Conservation (phyloP, 257 asterid genomes). For the Voacanga thouarsii region DNA sequence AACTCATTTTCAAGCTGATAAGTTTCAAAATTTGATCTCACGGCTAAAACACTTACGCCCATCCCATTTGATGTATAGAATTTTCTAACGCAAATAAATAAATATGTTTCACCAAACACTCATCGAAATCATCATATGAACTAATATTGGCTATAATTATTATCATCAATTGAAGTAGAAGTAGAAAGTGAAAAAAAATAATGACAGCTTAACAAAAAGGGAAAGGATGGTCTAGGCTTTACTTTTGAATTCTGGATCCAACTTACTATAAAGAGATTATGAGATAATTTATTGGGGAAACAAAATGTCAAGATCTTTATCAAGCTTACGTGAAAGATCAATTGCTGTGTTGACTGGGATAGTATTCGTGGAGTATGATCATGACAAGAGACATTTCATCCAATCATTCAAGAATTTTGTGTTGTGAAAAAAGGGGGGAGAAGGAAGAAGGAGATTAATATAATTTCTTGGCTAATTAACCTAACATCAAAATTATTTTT, state of each 20-base stretch:
- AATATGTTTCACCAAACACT: background rate
- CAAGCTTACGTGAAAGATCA: background rate
- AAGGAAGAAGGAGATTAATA: no score
- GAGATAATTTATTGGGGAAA: background rate
- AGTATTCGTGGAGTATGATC: background rate
- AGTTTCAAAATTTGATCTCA: no score
- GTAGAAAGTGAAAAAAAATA: background rate
- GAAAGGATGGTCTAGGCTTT: background rate
- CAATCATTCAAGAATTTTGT: background rate
- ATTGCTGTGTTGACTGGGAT: background rate
- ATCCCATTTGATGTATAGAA: no score
- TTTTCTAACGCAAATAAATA: background rate
- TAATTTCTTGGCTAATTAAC: background rate
- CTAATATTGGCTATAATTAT: background rate
- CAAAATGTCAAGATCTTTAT: background rate
- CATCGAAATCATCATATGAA: background rate
- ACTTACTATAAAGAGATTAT: background rate
- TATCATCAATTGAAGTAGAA: background rate
- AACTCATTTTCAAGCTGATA: no score
- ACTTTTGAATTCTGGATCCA: background rate
- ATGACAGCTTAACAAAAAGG: background rate
- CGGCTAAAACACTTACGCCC: no score
- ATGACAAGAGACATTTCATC: background rate
- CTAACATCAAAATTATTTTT: no score
- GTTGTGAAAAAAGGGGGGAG: no score